A percentile compares a stretch with the other conserved stretches of the same genome.
phyloP scores from a whole-genome alignment of 1,284 basidiomycete genomes.

The Cryptococcus wingfieldii region DNA sequence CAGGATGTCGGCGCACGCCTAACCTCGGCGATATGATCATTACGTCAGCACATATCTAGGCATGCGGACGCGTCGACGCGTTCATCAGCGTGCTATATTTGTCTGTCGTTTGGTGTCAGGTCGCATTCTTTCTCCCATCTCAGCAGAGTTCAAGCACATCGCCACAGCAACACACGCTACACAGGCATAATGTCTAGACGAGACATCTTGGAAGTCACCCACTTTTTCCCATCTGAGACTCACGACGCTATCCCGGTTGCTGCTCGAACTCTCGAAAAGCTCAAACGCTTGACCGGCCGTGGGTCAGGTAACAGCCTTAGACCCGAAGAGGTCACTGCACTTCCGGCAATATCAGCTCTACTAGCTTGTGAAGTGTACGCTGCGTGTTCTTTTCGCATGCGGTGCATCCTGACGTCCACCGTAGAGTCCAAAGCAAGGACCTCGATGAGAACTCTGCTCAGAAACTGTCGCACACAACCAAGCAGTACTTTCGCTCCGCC shows the following conservation, averaged over 20 bases:
- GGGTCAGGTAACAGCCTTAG: conserved; percentile 39
- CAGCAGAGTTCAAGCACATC: too few species aligned
- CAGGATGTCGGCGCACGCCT: too few species aligned
- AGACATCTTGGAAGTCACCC: conserved; percentile 24
- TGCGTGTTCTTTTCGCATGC: not conserved
- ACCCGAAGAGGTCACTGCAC: conserved; percentile 38
- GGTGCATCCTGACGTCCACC: not conserved
- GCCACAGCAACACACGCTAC: too few species aligned
- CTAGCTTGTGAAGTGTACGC: conserved; percentile 46
- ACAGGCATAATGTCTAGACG: conserved; percentile 24
- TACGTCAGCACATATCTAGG: too few species aligned
- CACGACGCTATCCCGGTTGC: conserved; percentile 43
- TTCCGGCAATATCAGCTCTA: conserved; percentile 43
- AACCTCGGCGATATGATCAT: too few species aligned
- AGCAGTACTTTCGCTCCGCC: conserved; percentile 11
- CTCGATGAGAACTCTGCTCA: conserved; percentile 31
- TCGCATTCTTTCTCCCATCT: too few species aligned
- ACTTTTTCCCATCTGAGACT: conserved; percentile 40
- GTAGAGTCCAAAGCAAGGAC: conserved; percentile 39
- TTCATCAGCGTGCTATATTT: too few species aligned
- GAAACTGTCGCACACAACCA: conserved; percentile 36
- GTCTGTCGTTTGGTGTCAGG: too few species aligned
- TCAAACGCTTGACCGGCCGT: conserved; percentile 36
- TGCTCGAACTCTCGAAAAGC: conserved; percentile 33
- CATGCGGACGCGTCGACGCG: too few species aligned